Base-by-base conservation (phyloP, 352 stramenopile genomes). In the Phytophthora multivora region DNA sequence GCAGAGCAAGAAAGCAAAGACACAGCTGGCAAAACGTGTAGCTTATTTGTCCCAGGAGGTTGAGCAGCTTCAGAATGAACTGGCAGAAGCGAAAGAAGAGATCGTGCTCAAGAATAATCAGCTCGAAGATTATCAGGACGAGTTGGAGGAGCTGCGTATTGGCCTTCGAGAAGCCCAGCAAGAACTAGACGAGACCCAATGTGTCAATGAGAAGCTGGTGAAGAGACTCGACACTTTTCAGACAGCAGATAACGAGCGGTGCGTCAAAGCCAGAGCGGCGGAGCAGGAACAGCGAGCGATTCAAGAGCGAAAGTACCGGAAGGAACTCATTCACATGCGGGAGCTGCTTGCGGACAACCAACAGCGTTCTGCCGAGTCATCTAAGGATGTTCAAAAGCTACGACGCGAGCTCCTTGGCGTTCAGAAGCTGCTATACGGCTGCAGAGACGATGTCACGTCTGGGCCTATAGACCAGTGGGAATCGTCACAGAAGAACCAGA, bases 321-420 rank as follows among this genome's bases (percentile, higher is more conserved):
- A 68, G 2, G 78, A 90, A 42, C 21, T 88, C 1, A 26, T 65
- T 16, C 66, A 73, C 16, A 70, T 86, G 66, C 79, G 69, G 4
- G 69, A 84, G 19, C 45, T 90, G 36, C 65, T 90, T 10, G 62
- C 68, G 18, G 56, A 74, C 10, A 87, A 82, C 16, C 71, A 86
- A 16, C 67, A 82, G 41, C 72, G 63, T n/a, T 60, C 75, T 36
- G 63, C 42, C 4, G 73, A 79, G 38, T 88, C 80, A 4, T 77
- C 76, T 5, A 65, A 74, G 10, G 78, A 81, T 35, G 80, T 90
- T 19, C 57, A 77, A 28, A 68, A 66, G 48, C 66, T 90, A 39
- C 84, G 84, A 42, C 59, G 70, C 7, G 80, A 88, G 16, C 64
- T 90, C 0, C 46, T 75, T 5, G 54, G 65, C 10, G 76, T 90